Evolutionary conservation across 2,329 filamentous ascomycete genomes (phyloP).

Genomic region (Colletotrichum kahawae): DNA sequence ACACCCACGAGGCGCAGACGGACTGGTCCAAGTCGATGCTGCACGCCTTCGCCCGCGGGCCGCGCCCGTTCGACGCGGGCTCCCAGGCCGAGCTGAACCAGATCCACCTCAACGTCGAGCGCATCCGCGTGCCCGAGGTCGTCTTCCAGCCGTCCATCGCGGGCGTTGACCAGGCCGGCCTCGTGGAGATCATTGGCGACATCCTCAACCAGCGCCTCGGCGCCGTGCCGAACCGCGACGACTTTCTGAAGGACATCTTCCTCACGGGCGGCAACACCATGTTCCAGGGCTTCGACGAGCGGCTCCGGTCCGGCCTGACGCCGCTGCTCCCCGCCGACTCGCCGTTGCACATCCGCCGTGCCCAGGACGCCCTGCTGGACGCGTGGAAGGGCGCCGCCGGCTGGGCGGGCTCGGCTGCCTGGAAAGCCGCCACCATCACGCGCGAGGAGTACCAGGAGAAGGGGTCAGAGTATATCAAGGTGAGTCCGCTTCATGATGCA

Average conservation of each 20-base stretch:
- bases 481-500: conserved; percentile 34
- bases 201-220: conserved; percentile 84
- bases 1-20: conserved; percentile 88
- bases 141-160: conserved; percentile 93
- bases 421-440: conserved; percentile 71
- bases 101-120: conserved; percentile 94
- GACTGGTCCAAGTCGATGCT: conserved; percentile 95
- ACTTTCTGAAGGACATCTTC: conserved; percentile 86
- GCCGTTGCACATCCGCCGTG: conserved; percentile 72
- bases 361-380: conserved; percentile 79
- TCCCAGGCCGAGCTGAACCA: conserved; percentile 83
- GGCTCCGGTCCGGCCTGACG: conserved; percentile 74
- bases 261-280: conserved; percentile 92
- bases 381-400: conserved; percentile 91
- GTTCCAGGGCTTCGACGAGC: conserved; percentile 85
- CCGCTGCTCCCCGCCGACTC: conserved; percentile 74
- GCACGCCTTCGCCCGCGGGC: conserved; percentile 88
- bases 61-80: conserved; percentile 82
- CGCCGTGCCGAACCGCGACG: conserved; percentile 61
- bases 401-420: conserved; percentile 72
- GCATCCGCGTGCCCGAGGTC: conserved; percentile 91
- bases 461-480: conserved; percentile 93
- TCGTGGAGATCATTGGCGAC: conserved; percentile 90
- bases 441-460: conserved; percentile 89
- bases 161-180: conserved; percentile 89